Evolutionary conservation across 805 yeast species (phyloP).

Genomic region (Schizosaccharomyces osmophilus): DNA sequence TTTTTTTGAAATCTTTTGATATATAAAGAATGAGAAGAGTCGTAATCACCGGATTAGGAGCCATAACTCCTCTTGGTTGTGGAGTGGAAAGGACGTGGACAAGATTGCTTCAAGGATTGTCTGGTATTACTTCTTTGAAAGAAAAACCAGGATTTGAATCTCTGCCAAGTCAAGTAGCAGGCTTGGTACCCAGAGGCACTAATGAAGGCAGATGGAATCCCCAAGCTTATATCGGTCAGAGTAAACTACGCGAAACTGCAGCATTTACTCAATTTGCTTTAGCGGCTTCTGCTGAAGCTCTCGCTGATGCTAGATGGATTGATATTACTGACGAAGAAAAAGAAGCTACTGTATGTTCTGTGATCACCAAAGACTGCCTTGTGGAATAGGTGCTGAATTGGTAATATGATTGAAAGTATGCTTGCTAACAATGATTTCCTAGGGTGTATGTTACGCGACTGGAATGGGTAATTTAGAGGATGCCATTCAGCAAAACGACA

Average conservation of each 20-base stretch:
- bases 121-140: constrained; percentile 16
- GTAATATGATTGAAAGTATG: neutral
- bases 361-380: no score
- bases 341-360: constrained; percentile 8
- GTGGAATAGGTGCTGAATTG: no score
- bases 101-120: constrained; percentile 13
- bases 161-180: constrained; percentile 54
- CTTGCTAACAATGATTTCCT: neutral
- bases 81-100: constrained; percentile 18
- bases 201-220: constrained; percentile 28
- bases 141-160: constrained; percentile 23
- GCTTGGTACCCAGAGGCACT: constrained; percentile 31
- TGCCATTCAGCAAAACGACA: constrained; percentile 4
- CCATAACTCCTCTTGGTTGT: constrained; percentile 66
- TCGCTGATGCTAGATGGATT: constrained; percentile 36
- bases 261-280: constrained; percentile 55
- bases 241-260: constrained; percentile 38
- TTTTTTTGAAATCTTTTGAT: neutral
- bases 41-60: constrained; percentile 79
- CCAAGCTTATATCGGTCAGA: constrained; percentile 23
- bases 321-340: constrained; percentile 15
- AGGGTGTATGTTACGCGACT: constrained; percentile 72
- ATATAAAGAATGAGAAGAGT: constrained; percentile 23
- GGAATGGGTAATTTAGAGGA: constrained; percentile 79
- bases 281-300: constrained; percentile 54